Evolutionary conservation across 441 rosid genomes (phyloP).

Genomic region (Raphanus hybrid): DNA sequence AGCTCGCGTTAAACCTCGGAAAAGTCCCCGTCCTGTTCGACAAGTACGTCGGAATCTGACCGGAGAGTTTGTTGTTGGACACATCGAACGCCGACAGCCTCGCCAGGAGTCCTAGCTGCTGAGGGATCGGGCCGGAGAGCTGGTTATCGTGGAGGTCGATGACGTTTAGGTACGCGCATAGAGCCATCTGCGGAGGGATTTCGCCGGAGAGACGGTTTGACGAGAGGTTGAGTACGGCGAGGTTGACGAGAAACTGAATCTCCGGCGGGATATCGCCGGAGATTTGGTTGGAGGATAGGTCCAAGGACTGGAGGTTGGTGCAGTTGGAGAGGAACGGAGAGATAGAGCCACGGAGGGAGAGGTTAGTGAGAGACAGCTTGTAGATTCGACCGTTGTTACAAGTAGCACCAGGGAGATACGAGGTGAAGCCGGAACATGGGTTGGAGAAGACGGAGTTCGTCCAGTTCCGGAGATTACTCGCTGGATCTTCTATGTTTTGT

Average conservation of each 20-base stretch:
- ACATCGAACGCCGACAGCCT: constrained; percentile 85
- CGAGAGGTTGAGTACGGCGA: constrained; percentile 89
- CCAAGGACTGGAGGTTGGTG: constrained; percentile 87
- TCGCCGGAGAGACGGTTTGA: constrained; percentile 74
- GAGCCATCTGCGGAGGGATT: constrained; percentile 77
- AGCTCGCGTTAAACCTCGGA: constrained; percentile 78
- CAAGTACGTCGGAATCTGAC: constrained; percentile 71
- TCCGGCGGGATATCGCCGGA: constrained; percentile 83
- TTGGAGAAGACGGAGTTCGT: constrained; percentile 60
- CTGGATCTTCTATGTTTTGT: constrained; percentile 66
- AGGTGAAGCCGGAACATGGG: constrained; percentile 84
- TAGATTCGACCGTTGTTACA: constrained; percentile 96
- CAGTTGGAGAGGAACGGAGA: constrained; percentile 87
- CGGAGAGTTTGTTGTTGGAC: constrained; percentile 77
- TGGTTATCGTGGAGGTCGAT: constrained; percentile 88
- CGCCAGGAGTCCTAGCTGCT: constrained; percentile 69
- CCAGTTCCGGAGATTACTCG: constrained; percentile 77
- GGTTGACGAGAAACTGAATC: constrained; percentile 79
- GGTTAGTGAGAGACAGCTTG: constrained; percentile 79
- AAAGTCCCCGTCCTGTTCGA: constrained; percentile 74
- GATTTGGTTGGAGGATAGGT: constrained; percentile 82
- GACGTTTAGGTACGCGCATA: constrained; percentile 89
- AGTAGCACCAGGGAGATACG: constrained; percentile 79
- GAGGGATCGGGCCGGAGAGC: constrained; percentile 81
- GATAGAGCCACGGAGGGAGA: constrained; percentile 82